Base-by-base conservation (phyloP, 768 basidiomycete genomes). In the Pisolithus albus region DNA sequence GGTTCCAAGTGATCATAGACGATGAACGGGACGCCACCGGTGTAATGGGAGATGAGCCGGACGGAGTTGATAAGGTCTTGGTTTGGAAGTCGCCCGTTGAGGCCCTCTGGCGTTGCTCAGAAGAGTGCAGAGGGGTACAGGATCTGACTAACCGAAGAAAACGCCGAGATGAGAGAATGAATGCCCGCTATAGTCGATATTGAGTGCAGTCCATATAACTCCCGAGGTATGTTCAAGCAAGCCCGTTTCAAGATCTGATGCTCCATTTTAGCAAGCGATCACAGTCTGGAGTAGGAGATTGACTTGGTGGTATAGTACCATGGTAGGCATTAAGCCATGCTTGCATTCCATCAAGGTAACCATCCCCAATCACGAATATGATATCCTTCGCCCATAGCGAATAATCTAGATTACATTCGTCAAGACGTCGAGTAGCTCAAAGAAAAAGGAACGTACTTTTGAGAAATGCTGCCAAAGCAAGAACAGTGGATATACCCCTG, bases 341-440 rank as follows among this genome's bases (percentile, higher is more conserved):
- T 55, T 96, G 89, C 75, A 92, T 86, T 2, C 96, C 96, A 49
- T 94, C 88, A 34, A 92, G 66, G 64, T 94, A 82, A 1, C 83
- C 89, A 55, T 97, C 95, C 42, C 87, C 86, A 53, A 97, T 74
- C 24, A 99, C 81, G 53, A 98, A 86, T 16, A 97, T 70, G 50
- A 99, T 75, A 60, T 98, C 94, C 64, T 94, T 95, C 1, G 93
- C 88, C 95, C 96, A 99, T 36, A 92, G 77, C 19, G 92, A 89
- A 59, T 88, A 86, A 32, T 77, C 92, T 94, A 59, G 19, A 53
- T 8, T 16, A 15, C 18, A 28, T 36, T 65, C 15, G 4, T 18
- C 62, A 46, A 47, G 24, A 15, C 32, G 11, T 34, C 36, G 6
- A 23, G 37, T n/a, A 34, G 15, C 23, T 42, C n/a, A 43, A 46